These are phyloP conservation scores for Chrysopogon serrulatus DNA, from an alignment of 176 grass and related monocot genomes.

Conservation along the genomic window DNA sequence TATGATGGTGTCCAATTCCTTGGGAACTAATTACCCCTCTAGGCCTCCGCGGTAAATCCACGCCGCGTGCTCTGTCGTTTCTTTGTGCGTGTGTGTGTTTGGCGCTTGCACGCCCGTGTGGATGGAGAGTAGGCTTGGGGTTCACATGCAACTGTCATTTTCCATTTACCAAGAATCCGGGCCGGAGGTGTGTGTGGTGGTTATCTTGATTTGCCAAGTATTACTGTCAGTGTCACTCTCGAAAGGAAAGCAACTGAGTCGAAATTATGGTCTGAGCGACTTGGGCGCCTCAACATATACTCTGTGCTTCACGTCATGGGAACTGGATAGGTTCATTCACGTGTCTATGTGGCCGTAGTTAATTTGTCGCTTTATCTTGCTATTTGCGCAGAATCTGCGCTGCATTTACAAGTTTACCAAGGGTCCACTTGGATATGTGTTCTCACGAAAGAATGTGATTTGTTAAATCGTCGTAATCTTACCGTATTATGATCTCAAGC, in stretches of 20 bases:
- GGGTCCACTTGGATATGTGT: neutral
- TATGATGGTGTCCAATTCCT: neutral
- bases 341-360: neutral
- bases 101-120: neutral
- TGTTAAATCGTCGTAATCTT: neutral
- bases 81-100: neutral
- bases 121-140: too few species aligned
- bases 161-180: neutral
- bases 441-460: neutral
- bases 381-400: neutral
- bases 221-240: neutral
- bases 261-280: neutral
- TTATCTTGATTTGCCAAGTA: neutral
- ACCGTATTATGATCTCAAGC: neutral
- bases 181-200: neutral
- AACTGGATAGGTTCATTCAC: conserved; percentile 2
- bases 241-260: conserved; percentile 2
- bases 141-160: neutral
- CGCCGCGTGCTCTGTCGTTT: neutral
- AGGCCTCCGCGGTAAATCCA: neutral
- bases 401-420: neutral
- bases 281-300: neutral
- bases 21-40: neutral
- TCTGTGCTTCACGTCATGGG: neutral
- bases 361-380: neutral